Base-by-base conservation (phyloP, 352 stramenopile genomes). In the Blastocystis sp. region DNA sequence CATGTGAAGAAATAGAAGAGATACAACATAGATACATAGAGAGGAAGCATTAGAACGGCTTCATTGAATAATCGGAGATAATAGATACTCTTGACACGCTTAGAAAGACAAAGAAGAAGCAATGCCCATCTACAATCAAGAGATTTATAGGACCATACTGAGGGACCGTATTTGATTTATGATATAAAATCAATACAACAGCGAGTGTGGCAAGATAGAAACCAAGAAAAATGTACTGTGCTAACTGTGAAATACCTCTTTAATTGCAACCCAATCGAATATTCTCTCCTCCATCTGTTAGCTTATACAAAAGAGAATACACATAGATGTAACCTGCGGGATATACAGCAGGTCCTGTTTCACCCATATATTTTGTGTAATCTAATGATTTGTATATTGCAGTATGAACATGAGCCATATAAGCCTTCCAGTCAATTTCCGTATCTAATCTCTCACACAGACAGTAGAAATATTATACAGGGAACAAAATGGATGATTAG, bases 61-160 rank as follows among this genome's bases (percentile, higher is more conserved):
- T 99, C 97, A 92, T 99, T 99, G 92, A 99, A 99, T 81, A 99
- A 93, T 62, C 97, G 94, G 66, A 99, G 92, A 90, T 98, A 92
- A 91, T 97, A 99, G 90, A 99, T 98, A 59, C 95, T 98, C 93
- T 99, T 96, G 80, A 98, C 92, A 19, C 97, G 93, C 91, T 98
- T 98, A 22, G 95, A 98, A 19, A 97, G 90, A 87, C 94, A 96
- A 19, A 98, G 91, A 66, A 98, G 93, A 15, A 95, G 92, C 37
- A 96, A 94, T 24, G 94, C 93, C 92, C 95, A 98, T 13, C 53
- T 68, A 48, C 17, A 82, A 54, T 27, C 27, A 51, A 37, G 17
- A 17, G 1, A 33, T 33, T 3, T 15, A 17, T 33, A 51, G 35
- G 4, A n/a, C 59, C 17, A 1, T 40, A 88, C 60, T 78, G 81